These are phyloP conservation scores for Phalaenopsis equestris DNA, from an alignment of 106 monocot genomes.

Conservation along the genomic window DNA sequence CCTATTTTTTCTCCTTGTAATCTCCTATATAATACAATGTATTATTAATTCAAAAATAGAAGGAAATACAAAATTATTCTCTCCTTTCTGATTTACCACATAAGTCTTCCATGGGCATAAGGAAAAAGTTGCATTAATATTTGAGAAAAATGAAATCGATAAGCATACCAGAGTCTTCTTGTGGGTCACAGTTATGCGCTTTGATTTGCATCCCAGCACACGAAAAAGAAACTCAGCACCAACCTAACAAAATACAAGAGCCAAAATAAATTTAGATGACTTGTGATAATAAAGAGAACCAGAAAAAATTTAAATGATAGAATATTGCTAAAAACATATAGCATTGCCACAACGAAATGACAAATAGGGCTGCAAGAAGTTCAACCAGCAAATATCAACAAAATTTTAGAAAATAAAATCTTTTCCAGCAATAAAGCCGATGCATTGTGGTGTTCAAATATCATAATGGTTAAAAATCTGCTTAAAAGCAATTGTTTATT, in stretches of 20 bases:
- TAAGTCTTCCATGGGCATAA: not conserved
- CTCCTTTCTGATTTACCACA: no score
- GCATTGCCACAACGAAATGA: not conserved
- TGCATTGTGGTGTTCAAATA: not conserved
- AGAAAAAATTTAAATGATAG: not conserved
- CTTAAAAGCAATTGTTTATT: not conserved
- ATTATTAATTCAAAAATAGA: no score
- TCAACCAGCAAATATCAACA: not conserved
- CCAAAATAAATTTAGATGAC: no score
- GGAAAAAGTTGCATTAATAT: not conserved
- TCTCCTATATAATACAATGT: no score
- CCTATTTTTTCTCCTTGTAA: no score
- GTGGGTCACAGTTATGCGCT: conserved; percentile 86
- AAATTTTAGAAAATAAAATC: not conserved
- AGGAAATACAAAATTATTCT: no score
- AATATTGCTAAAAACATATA: not conserved
- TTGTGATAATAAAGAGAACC: no score
- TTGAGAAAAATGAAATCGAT: not conserved
- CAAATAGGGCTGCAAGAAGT: not conserved
- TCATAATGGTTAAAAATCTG: not conserved
- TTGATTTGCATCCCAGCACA: conserved; percentile 96
- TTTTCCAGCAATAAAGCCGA: not conserved
- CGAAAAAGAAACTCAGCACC: conserved; percentile 82
- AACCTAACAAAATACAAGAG: conserved; percentile 34
- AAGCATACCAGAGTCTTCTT: conserved; percentile 76